A percentile compares a stretch with the other conserved stretches of the same genome.
phyloP scores from a whole-genome alignment of 352 stramenopile species.

The Globisporangium radiosum region DNA sequence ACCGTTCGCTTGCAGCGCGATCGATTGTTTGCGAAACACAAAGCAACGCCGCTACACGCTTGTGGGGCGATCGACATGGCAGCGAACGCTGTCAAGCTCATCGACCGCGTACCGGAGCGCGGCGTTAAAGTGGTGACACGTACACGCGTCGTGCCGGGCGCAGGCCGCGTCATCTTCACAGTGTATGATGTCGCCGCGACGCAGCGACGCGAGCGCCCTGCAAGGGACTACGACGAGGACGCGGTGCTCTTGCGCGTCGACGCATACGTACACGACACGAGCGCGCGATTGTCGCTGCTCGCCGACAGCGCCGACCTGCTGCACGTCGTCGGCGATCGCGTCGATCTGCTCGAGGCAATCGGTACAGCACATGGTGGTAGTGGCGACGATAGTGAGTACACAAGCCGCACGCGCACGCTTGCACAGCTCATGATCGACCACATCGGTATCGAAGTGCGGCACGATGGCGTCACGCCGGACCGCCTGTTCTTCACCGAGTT shows the following conservation, averaged over 20 bases:
- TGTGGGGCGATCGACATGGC: slow-evolving; percentile 20
- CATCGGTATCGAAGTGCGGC: slow-evolving; percentile 40
- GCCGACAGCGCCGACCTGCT: slow-evolving; percentile 35
- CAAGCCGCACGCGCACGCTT: slow-evolving; percentile 17
- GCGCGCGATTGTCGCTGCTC: slow-evolving; percentile 36
- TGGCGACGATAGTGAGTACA: slow-evolving; percentile 4
- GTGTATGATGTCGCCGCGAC: slow-evolving; percentile 46
- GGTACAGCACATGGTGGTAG: neutral
- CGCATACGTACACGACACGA: slow-evolving; percentile 52
- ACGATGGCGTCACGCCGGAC: slow-evolving; percentile 27
- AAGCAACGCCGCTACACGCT: slow-evolving; percentile 45
- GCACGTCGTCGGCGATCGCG: slow-evolving; percentile 31
- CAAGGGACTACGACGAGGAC: neutral
- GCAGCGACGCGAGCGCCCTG: neutral
- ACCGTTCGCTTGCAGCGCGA: slow-evolving; percentile 45
- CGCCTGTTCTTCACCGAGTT: slow-evolving; percentile 48
- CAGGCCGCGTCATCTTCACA: slow-evolving; percentile 45
- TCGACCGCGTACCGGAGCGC: slow-evolving; percentile 37
- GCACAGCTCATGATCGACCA: slow-evolving; percentile 42
- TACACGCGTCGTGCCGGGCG: slow-evolving; percentile 24
- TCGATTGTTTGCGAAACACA: slow-evolving; percentile 61
- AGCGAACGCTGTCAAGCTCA: slow-evolving; percentile 48
- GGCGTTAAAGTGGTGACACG: slow-evolving; percentile 59
- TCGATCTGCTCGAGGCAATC: slow-evolving; percentile 5
- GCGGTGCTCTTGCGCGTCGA: slow-evolving; percentile 46